Base-by-base conservation (phyloP, 2,329 filamentous ascomycete species). In the Fusarium pininemorale region DNA sequence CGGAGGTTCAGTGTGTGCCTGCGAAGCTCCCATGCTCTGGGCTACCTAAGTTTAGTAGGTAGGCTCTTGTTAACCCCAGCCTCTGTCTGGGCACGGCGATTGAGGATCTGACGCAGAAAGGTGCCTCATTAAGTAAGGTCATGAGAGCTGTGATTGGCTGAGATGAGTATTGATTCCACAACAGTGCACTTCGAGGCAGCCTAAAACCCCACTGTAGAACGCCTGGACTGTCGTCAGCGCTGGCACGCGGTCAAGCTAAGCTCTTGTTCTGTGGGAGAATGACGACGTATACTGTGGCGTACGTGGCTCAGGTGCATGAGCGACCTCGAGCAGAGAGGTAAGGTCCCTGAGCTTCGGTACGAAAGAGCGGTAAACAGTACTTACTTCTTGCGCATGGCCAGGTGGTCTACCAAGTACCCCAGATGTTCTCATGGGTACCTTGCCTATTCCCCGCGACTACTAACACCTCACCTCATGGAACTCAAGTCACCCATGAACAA, bases 241-340 rank as follows among this genome's bases (percentile, higher is more conserved):
- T 45, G 65, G 50, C 50, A 70, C 26, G 28, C 28, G 44, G 63
- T 41, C 47, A 60, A 58, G 48, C 66, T 71, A 63, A 68, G 66
- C 62, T 60, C 53, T 68, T 58, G 44, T 22, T 66, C 61, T 58
- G 16, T 37, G 55, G 61, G 60, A 63, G 60, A 66, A 77, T 78
- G 75, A 78, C 75, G 75, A 78, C 63, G 59, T 50, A 26, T 37
- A 55, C 38, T 77, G 76, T 78, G 76, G 76, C 76, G 75, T 75
- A 77, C 73, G 76, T 77, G 75, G 76, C 76, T 75, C 71, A 70
- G 65, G 38, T 38, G 53, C 61, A 66, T 50, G 57, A 61, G 39
- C 54, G 45, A 58, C 32, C 56, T 58, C 59, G 63, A 64, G 66
- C 58, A 37, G 41, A 37, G 41, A 42, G 22, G 20, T 30, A 24